Base-by-base conservation (phyloP, 768 basidiomycete genomes). In the Hygrophoropsis aurantiaca region DNA sequence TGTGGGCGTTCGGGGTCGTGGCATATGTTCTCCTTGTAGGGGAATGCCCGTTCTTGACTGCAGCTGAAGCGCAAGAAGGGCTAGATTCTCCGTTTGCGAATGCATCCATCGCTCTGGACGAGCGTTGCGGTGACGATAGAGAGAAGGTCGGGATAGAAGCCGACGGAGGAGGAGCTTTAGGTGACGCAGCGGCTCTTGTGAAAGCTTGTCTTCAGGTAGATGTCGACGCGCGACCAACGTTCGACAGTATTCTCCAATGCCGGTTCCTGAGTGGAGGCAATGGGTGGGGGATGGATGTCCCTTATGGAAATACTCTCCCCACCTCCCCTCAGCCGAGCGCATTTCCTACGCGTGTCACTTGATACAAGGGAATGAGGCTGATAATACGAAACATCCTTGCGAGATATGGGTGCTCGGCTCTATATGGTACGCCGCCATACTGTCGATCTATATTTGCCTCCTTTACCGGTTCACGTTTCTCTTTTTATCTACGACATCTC, bases 1-100 rank as follows among this genome's bases (percentile, higher is more conserved):
- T 97, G 3, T 99, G 95, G 94, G 95, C 95, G 0, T 90, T 95
- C 50, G 95, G 95, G 11, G 94, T 98, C 19, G 92, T 99, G 18
- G 93, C 86, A 11, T 99, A 94, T 65, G 95, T 99, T 46, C 80
- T 99, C 52, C 78, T 98, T 15, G 80, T 87, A 18, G 91, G 92
- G 5, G 92, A 95, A 71, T 94, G 92, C 59, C 91, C 91, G 1
- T 94, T 94, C 71, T 82, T 85, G 70, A 91, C 88, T 15, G 86
- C 94, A 1, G 87, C 84, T 32, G 94, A 97, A 64, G 91, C 94
- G 0, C 90, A 94, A 57, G 87, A 84, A 37, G 91, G 93, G 1
- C 73, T 95, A 8, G 69, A 74, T 37, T 87, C 87, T 0, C 85
- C 85, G 0, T 87, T 89, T 58, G 79, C 87, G 1, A 85, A 78